Percentiles rank a stretch among this genome's conserved stretches.
These are phyloP conservation scores for Camellia granthamiana DNA, from an alignment of 148 eudicot genomes.

Conservation along the genomic window DNA sequence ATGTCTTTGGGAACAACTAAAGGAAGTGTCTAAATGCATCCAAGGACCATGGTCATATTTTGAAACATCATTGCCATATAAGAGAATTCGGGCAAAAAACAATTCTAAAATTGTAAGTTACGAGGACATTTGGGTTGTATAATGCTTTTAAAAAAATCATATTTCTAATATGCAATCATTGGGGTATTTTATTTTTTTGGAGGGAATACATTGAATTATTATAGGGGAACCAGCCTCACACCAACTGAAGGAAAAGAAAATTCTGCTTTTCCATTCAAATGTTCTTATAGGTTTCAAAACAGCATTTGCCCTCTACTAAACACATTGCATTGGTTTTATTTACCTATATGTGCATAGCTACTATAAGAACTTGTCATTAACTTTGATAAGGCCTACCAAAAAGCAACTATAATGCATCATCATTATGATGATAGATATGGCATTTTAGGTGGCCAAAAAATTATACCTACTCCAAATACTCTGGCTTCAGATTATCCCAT, in stretches of 20 bases:
- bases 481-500: slow-evolving; percentile 86
- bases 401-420: neutral
- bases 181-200: no score
- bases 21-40: no score
- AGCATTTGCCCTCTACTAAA: slow-evolving; percentile 2
- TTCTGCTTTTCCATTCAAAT: neutral
- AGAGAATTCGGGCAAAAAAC: no score
- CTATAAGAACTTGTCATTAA: neutral
- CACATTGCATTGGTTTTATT: neutral
- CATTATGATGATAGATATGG: neutral
- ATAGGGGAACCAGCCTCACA: no score
- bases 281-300: neutral
- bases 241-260: neutral
- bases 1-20: no score
- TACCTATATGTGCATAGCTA: neutral
- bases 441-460: neutral
- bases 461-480: slow-evolving; percentile 81
- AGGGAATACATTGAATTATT: no score
- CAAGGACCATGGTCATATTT: no score
- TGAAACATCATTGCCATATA: no score
- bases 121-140: no score
- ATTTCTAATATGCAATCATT: no score
- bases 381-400: neutral
- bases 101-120: no score
- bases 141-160: no score